Evolutionary conservation across 306 rosid genomes (phyloP).

Genomic region (Cicer arietinum): DNA sequence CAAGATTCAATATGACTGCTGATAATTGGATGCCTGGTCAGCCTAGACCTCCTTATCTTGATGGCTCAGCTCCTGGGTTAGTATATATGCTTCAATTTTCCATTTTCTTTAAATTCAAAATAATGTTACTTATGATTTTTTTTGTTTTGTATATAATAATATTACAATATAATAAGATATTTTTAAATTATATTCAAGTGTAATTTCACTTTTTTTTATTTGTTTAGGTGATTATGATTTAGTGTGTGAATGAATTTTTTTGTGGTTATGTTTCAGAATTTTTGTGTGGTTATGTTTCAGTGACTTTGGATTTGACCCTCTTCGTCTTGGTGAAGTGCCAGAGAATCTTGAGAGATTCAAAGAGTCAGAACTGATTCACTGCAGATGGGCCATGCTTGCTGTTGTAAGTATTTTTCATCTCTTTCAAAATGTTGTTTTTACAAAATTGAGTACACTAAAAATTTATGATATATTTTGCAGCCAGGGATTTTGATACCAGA

Average conservation of each 20-base stretch:
- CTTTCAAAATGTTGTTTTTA: too few species aligned
- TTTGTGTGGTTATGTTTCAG: conserved; percentile 47
- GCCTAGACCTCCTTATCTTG: conserved; percentile 20
- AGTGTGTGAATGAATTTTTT: neutral
- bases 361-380: conserved; percentile 96
- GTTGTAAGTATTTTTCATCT: conserved; percentile 63
- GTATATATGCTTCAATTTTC: neutral
- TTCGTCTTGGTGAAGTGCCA: conserved; percentile 89
- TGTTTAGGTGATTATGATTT: neutral
- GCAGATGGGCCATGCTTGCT: conserved; percentile 99
- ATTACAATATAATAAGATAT: too few species aligned
- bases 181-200: too few species aligned
- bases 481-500: conserved; percentile 98
- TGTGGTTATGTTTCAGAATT: conserved; percentile 39
- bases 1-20: conserved; percentile 10
- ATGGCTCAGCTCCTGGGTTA: conserved; percentile 18
- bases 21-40: conserved; percentile 27
- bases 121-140: too few species aligned
- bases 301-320: conserved; percentile 90
- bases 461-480: conserved; percentile 48
- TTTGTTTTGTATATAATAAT: too few species aligned
- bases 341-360: conserved; percentile 97
- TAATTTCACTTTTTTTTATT: too few species aligned
- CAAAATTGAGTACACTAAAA: too few species aligned
- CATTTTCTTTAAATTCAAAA: too few species aligned